A percentile compares a stretch with the other conserved stretches of the same genome.
phyloP scores from a whole-genome alignment of 164 flowering plant genomes.

The Platanus orientalis region DNA sequence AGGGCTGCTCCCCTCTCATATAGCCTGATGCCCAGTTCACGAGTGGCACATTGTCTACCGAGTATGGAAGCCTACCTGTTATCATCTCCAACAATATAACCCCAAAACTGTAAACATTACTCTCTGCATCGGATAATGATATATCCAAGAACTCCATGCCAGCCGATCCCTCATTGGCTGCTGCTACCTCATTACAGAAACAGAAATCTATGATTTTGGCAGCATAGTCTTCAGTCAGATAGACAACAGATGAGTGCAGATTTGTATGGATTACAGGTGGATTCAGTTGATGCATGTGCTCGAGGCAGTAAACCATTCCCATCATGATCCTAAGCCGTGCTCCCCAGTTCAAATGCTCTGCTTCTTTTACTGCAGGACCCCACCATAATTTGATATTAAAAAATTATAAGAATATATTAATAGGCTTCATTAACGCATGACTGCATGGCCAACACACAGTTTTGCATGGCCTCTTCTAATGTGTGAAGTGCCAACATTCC shows the following conservation, averaged over 20 bases:
- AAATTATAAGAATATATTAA: neutral
- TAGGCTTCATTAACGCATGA: neutral
- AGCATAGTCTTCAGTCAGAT: slow-evolving; percentile 77
- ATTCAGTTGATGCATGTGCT: slow-evolving; percentile 63
- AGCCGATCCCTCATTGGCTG: slow-evolving; percentile 23
- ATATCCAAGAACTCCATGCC: slow-evolving; percentile 14
- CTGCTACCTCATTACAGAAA: slow-evolving; percentile 36
- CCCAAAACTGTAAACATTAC: slow-evolving; percentile 64
- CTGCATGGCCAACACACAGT: too few relatives aligned
- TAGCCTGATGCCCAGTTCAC: slow-evolving; percentile 60
- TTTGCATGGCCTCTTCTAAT: too few relatives aligned
- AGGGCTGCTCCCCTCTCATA: slow-evolving; percentile 27
- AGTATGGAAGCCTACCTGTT: slow-evolving; percentile 54
- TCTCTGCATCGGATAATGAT: slow-evolving; percentile 22
- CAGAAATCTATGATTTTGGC: slow-evolving; percentile 59
- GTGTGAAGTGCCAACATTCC: too few relatives aligned
- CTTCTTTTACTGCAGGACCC: slow-evolving; percentile 58
- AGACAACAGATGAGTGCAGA: slow-evolving; percentile 50
- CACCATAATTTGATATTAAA: slow-evolving; percentile 1
- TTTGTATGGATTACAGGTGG: slow-evolving; percentile 49
- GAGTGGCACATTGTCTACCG: slow-evolving; percentile 29
- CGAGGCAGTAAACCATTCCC: slow-evolving; percentile 83
- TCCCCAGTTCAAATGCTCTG: slow-evolving; percentile 77
- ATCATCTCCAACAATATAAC: slow-evolving; percentile 58
- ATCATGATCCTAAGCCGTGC: slow-evolving; percentile 65